Conservation (phyloP, 2,329 filamentous ascomycete genomes). For the Fusarium duplospermum region DNA sequence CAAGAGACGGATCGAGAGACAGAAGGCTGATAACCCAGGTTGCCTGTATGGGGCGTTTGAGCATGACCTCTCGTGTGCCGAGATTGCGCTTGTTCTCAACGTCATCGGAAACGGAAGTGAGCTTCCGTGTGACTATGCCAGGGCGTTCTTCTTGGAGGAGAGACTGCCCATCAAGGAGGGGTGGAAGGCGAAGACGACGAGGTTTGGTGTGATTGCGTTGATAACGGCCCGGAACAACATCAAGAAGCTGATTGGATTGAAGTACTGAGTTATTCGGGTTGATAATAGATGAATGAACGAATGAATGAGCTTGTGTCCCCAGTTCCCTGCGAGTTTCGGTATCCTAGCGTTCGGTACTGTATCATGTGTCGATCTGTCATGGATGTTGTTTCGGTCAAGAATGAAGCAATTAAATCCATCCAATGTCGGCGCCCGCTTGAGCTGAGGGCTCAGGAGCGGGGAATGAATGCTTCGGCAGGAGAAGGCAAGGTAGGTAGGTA, state of each 20-base stretch:
- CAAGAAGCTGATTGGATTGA: conserved; percentile 19
- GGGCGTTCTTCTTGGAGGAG: conserved; percentile 34
- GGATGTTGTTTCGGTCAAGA: neutral
- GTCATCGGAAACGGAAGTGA: conserved; percentile 32
- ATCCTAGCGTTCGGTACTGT: neutral
- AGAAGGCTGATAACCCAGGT: conserved; percentile 29
- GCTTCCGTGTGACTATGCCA: conserved; percentile 26
- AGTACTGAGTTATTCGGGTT: conserved; percentile 7
- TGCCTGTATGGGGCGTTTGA: conserved; percentile 28
- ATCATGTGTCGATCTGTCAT: neutral
- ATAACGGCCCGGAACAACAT: conserved; percentile 19
- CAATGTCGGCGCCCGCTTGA: neutral
- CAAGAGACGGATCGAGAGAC: conserved; percentile 29
- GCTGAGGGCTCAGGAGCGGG: neutral
- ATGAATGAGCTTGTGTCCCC: neutral
- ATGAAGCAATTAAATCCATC: neutral
- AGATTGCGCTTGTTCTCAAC: conserved; percentile 37
- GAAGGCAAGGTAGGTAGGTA: neutral
- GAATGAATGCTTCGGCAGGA: neutral
- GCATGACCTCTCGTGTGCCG: conserved; percentile 33
- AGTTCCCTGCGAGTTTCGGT: neutral
- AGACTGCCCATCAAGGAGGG: conserved; percentile 33
- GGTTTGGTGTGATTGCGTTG: conserved; percentile 27
- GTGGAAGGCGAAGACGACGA: conserved; percentile 19
- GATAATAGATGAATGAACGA: neutral